A percentile compares a stretch with the other conserved stretches of the same genome.
Conservation (phyloP, 2,329 filamentous ascomycete species). For the Botrytis medusae region DNA sequence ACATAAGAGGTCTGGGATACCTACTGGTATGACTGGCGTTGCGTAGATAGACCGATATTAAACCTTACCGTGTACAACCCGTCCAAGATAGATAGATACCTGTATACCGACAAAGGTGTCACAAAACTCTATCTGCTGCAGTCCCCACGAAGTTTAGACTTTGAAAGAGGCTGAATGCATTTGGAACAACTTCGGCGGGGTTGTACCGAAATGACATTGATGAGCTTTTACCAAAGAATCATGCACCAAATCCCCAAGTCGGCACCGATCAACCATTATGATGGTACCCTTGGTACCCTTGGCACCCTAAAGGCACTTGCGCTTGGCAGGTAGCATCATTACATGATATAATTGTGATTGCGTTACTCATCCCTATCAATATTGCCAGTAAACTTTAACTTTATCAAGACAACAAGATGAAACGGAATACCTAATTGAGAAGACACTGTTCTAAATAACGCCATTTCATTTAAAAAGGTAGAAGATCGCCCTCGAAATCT, state of each 20-base stretch:
- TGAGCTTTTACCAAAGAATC: not conserved
- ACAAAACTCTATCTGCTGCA: not conserved
- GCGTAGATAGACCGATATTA: not conserved
- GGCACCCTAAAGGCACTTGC: not conserved
- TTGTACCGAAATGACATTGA: not conserved
- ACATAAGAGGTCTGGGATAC: not conserved
- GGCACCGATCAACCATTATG: not conserved
- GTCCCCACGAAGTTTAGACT: not conserved
- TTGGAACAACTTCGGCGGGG: slow-evolving; percentile 1
- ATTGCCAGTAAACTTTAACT: not conserved
- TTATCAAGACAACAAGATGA: not conserved
- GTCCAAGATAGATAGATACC: not conserved
- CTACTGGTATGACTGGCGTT: too few species aligned
- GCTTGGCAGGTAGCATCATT: too few species aligned
- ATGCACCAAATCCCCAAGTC: not conserved
- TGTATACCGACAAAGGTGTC: not conserved
- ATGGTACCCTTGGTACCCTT: not conserved
- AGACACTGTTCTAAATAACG: not conserved
- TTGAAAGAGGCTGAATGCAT: not conserved
- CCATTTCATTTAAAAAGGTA: not conserved
- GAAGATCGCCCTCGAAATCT: not conserved
- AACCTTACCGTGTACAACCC: not conserved
- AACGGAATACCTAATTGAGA: not conserved
- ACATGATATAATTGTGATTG: not conserved
- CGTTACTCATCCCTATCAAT: not conserved